Evolutionary conservation across 345 rosid species (phyloP).

Genomic region (Acer yangbiense): DNA sequence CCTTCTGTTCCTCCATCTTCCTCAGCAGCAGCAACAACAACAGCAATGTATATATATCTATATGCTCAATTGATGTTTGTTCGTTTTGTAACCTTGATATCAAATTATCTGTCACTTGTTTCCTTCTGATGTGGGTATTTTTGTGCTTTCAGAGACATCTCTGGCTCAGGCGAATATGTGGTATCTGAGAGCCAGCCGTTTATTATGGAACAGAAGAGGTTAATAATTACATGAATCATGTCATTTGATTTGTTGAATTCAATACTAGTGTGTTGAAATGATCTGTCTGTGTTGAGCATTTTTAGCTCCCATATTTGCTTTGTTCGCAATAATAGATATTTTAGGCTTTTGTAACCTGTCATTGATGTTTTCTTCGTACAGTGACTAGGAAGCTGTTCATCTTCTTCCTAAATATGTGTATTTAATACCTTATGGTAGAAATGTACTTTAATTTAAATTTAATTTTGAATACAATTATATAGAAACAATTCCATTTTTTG

Average conservation of each 20-base stretch:
- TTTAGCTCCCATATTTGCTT: not conserved
- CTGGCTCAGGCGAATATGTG: conserved; percentile 36
- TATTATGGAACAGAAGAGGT: conserved; percentile 53
- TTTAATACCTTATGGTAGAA: not conserved
- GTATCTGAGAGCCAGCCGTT: conserved; percentile 48
- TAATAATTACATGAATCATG: not conserved
- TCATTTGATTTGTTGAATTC: not conserved
- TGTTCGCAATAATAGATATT: not conserved
- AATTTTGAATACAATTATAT: not conserved
- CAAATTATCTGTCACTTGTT: not conserved
- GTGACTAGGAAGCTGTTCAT: not conserved
- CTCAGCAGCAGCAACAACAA: conserved; percentile 16
- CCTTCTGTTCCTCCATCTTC: conserved; percentile 52
- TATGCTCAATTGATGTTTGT: not conserved
- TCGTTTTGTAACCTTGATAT: not conserved
- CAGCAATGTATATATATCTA: conserved; percentile 19
- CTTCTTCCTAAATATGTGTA: not conserved
- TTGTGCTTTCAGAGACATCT: conserved; percentile 28
- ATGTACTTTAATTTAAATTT: not conserved
- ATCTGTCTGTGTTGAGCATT: not conserved
- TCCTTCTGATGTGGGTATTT: not conserved
- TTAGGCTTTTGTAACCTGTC: not conserved
- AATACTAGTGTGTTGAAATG: not conserved
- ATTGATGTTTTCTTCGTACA: not conserved
- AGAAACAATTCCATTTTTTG: not conserved